Conservation (phyloP, 179 eudicot species). For the Carnegiea gigantea region DNA sequence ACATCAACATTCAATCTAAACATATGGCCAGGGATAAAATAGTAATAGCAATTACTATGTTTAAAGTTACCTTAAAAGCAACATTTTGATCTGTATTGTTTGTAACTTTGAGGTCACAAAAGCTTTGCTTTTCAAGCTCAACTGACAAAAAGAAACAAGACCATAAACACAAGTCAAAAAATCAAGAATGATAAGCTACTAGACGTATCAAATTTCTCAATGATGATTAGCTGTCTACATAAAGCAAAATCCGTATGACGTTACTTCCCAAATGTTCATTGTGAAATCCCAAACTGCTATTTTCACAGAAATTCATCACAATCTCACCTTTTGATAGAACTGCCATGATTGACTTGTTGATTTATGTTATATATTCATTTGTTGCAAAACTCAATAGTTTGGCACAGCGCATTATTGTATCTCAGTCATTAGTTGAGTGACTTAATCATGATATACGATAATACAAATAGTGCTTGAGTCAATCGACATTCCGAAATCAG, state of each 20-base stretch:
- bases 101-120: conserved; percentile 70
- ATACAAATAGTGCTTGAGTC: too few species aligned
- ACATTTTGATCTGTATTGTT: conserved; percentile 68
- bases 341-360: background rate
- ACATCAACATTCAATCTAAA: background rate
- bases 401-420: background rate
- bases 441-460: too few species aligned
- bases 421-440: background rate
- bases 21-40: background rate
- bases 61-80: conserved; percentile 67
- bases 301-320: background rate
- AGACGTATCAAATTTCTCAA: background rate
- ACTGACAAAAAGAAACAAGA: conserved; percentile 36
- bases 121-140: conserved; percentile 82
- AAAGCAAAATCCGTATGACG: background rate
- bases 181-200: background rate
- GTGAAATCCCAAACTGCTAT: background rate
- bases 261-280: background rate
- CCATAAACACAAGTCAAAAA: conserved; percentile 2
- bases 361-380: background rate
- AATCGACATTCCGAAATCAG: too few species aligned
- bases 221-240: background rate
- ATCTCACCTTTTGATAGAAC: background rate
- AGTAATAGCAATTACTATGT: background rate
- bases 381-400: background rate